Base-by-base conservation (phyloP, 495 filamentous ascomycete genomes). In the Penicillium samsonianum region DNA sequence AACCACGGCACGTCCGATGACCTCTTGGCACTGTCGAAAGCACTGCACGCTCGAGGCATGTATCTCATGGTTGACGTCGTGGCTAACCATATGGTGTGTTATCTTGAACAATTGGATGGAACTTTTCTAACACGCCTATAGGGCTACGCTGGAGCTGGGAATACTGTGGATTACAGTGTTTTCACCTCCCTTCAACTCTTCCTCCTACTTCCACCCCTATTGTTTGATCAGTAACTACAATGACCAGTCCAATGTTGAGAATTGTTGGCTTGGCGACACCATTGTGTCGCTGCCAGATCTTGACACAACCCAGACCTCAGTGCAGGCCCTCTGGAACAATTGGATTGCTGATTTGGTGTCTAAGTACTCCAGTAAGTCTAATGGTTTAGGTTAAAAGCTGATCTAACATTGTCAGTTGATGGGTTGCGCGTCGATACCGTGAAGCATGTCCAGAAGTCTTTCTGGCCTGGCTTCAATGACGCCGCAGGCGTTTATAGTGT, bases 51-150 rank as follows among this genome's bases (percentile, higher is more conserved):
- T 5, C 79, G 84, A 26, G 84, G 80, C 9, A 90, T 90, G 84
- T 77, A 84, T 65, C 73, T 91, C 28, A 92, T 92, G 89, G 84
- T 91, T n/a, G 89, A 92, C 56, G 78, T 91, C 0, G 89, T 91
- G 5, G 81, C 86, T 9, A 94, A 94, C 67, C 87, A 94, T 63
- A 84, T 91, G 79, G 80, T 82, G 58, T 55, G 63, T 46, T n/a
- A 28, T 17, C 23, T 35, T 12, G 50, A 55, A 1, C 76, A 80
- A 45, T 77, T 79, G 31, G 62, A 66, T 17, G 75, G 85, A 88
- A 55, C 84, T 83, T 10, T 89, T 84, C 69, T 90, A 84, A 87
- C 82, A 84, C 9, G 73, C 82, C 3, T 6, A 14, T 23, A 76
- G 75, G 89, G 85, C 10, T 84, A 84, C 59, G 68, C 74, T 46